A percentile compares a stretch with the other conserved stretches of the same genome.
These are phyloP conservation scores for Gracilaria gracilis DNA, from an alignment of 23 red algal genomes.

Conservation along the genomic window DNA sequence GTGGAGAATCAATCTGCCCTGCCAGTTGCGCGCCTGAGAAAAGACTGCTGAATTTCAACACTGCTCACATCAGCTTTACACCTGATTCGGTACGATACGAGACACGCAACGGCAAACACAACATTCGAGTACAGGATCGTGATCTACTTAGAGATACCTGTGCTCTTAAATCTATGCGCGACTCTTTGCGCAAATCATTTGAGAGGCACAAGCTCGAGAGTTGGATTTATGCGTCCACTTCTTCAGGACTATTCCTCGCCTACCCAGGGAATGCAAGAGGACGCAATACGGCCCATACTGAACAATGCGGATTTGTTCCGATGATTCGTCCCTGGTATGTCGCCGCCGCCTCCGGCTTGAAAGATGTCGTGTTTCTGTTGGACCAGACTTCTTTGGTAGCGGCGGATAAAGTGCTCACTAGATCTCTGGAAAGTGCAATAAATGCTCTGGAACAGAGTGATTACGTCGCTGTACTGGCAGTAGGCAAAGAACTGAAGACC, in stretches of 20 bases:
- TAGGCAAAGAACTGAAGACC: not conserved
- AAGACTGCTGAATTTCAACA: constrained; percentile 3
- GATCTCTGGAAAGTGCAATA: constrained; percentile 4
- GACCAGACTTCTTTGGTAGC: constrained; percentile 8
- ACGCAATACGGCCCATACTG: not conserved
- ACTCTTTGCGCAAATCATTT: not conserved
- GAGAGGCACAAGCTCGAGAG: constrained; percentile 1
- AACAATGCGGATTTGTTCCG: constrained; percentile 31
- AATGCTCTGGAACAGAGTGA: not conserved
- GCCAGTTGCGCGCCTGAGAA: not conserved
- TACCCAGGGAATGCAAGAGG: constrained; percentile 10
- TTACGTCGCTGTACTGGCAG: constrained; percentile 25
- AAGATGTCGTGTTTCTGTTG: constrained; percentile 46
- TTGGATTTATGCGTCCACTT: constrained; percentile 32
- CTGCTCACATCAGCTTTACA: not conserved
- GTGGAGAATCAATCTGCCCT: constrained; percentile 1
- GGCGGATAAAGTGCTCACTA: not conserved
- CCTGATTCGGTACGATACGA: constrained; percentile 12
- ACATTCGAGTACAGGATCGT: constrained; percentile 5
- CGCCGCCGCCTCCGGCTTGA: constrained; percentile 28
- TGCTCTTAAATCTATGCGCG: constrained; percentile 31
- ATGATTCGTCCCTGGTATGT: constrained; percentile 46
- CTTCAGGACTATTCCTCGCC: not conserved
- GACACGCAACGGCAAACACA: not conserved
- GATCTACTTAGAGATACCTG: constrained; percentile 36